These are phyloP conservation scores for Saitoella complicata DNA, from an alignment of 805 yeast genomes.

Conservation along the genomic window DNA sequence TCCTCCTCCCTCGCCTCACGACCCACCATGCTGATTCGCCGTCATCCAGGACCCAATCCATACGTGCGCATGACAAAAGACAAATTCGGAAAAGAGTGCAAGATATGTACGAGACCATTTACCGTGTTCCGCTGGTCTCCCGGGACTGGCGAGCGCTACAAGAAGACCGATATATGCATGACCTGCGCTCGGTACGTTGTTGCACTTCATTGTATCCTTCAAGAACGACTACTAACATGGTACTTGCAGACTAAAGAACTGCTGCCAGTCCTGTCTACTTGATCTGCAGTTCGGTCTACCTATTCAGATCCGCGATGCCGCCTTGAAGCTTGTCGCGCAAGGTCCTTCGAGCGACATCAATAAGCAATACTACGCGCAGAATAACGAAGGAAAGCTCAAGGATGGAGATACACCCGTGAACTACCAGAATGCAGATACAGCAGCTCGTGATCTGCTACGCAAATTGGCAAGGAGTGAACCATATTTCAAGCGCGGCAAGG, in stretches of 20 bases:
- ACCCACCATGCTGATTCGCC: too few species aligned
- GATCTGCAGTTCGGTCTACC: slow-evolving; percentile 77
- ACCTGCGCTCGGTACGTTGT: slow-evolving; percentile 45
- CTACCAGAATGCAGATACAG: slow-evolving; percentile 18
- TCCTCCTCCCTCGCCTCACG: too few species aligned
- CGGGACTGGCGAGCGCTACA: slow-evolving; percentile 21
- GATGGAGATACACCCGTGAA: slow-evolving; percentile 12
- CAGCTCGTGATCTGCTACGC: slow-evolving; percentile 37
- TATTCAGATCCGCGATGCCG: slow-evolving; percentile 59
- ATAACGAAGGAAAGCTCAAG: slow-evolving; percentile 23
- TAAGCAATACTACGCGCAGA: slow-evolving; percentile 40
- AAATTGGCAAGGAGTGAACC: slow-evolving; percentile 27
- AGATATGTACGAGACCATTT: slow-evolving; percentile 71
- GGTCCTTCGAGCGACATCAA: slow-evolving; percentile 36
- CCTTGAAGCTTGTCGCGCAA: slow-evolving; percentile 53
- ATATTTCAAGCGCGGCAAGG: slow-evolving; percentile 15
- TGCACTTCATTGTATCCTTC: too few species aligned
- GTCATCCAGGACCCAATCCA: slow-evolving; percentile 35
- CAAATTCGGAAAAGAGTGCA: slow-evolving; percentile 62
- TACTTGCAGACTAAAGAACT: slow-evolving; percentile 34
- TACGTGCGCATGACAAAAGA: slow-evolving; percentile 60
- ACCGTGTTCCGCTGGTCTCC: slow-evolving; percentile 65
- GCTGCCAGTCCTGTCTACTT: slow-evolving; percentile 77
- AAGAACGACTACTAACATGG: too few species aligned
- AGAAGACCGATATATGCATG: slow-evolving; percentile 55